Percentiles rank a stretch among this genome's conserved stretches.
phyloP scores from a whole-genome alignment of 257 asterid genomes.

The Solanum clarkiae region DNA sequence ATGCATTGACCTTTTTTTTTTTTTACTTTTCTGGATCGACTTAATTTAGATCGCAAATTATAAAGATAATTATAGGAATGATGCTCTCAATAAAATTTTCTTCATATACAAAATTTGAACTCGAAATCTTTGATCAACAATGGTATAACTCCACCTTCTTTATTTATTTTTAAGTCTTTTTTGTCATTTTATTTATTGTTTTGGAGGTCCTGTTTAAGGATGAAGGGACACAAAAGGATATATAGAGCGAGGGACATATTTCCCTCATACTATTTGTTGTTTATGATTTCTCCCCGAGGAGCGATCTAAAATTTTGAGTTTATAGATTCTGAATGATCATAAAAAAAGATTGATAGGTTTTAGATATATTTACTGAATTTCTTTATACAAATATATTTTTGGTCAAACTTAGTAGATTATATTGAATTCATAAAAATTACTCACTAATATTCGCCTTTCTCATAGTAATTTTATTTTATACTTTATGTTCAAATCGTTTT shows the following conservation, averaged over 20 bases:
- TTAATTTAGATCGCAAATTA: no score
- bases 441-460: neutral
- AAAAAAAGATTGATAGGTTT: no score
- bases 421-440: fast-evolving
- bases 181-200: neutral
- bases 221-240: neutral
- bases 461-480: neutral
- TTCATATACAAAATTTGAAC: no score
- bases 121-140: no score
- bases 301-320: no score
- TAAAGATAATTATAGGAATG: no score
- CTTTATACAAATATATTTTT: neutral
- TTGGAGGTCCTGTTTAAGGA: neutral
- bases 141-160: neutral
- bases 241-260: neutral
- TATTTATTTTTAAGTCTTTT: neutral
- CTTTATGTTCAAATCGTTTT: neutral
- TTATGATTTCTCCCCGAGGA: no score
- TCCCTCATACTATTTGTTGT: neutral
- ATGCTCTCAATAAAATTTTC: no score
- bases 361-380: neutral
- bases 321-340: neutral
- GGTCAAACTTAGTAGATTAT: neutral
- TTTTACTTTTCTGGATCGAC: no score
- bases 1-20: neutral